phyloP scores from a whole-genome alignment of 2,329 filamentous ascomycete genomes.

The Arthrobotrys conoides region DNA sequence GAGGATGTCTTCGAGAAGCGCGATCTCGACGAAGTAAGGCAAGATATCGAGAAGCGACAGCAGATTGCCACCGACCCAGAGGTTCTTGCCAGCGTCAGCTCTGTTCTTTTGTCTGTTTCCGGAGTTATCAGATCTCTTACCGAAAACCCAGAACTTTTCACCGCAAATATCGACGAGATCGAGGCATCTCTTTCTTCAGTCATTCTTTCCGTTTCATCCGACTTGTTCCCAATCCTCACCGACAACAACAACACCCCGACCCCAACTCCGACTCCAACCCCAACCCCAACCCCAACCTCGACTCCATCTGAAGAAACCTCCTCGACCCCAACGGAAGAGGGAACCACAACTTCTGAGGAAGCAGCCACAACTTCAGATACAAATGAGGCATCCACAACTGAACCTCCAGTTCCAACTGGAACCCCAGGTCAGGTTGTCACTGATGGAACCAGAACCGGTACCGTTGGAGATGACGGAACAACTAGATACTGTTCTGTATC shows the following conservation, averaged over 20 bases:
- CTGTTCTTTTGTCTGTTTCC: constrained; percentile 44
- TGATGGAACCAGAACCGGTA: constrained; percentile 52
- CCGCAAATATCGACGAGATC: constrained; percentile 36
- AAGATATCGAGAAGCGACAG: constrained; percentile 49
- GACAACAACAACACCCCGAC: constrained; percentile 7
- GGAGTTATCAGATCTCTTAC: constrained; percentile 41
- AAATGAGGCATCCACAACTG: background rate
- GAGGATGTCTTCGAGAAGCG: constrained; percentile 56
- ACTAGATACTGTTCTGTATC: constrained; percentile 50
- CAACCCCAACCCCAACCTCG: background rate
- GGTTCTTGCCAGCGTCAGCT: constrained; percentile 42
- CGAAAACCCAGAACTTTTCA: constrained; percentile 29
- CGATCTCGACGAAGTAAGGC: constrained; percentile 40
- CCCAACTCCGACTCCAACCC: constrained; percentile 20
- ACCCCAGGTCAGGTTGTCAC: constrained; percentile 53
- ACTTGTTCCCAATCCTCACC: constrained; percentile 30
- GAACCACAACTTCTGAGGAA: background rate
- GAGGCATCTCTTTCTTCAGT: constrained; percentile 53
- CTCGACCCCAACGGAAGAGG: background rate
- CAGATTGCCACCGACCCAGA: constrained; percentile 38
- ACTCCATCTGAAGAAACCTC: background rate
- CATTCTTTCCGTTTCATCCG: constrained; percentile 48
- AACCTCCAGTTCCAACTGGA: constrained; percentile 9
- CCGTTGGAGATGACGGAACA: constrained; percentile 51
- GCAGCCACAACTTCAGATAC: background rate